Evolutionary conservation across 2,329 filamentous ascomycete species (phyloP), one percentile per base, ranked within the genome.

Genomic region (Akanthomyces uredinophilus): DNA sequence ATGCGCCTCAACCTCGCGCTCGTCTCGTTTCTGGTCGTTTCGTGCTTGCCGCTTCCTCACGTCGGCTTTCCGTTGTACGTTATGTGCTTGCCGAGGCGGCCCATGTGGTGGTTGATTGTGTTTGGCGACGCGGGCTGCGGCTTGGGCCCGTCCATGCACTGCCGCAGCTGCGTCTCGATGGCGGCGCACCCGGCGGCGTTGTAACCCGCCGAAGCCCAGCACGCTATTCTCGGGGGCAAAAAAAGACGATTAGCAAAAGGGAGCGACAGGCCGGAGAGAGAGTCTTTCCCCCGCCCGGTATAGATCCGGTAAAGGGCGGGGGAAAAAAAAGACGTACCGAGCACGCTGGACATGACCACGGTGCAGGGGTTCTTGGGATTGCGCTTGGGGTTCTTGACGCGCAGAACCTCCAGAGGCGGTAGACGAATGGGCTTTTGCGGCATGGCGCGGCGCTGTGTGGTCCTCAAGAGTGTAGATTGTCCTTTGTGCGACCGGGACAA

Each of bases 71-170:
- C 65, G 54, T 70, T 72, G 57, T 70, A 77, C n/a, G 75, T 93
- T 85, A 83, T 87, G 79, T 67, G 87, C 83, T 70, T 88, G 83
- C 78, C 88, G 84, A 80, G 96, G 80, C 95, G 86, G 67, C 85
- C 84, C 49, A 98, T 80, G 74, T 97, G 93, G 81, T 93, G 93
- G 78, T 98, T 98, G 84, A 98, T 92, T 74, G 87, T 94, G 79
- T 88, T 91, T 73, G 85, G 84, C 37, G 73, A 70, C 57, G 74
- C 71, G 14, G 76, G 69, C 49, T 76, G 69, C 63, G 74, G 80
- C 81, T 71, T 86, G 65, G 88, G 87, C 61, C 84, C 84, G 79
- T 98, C 94, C 92, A 97, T 96, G 77, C 87, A 90, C 37, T 76
- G 74, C 32, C 87, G 82, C 64, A 90, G 78, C 59, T 85, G 79